Evolutionary conservation across 768 basidiomycete genomes (phyloP), one percentile per base, ranked within the genome.

Genomic region (Exidia glandulosa): DNA sequence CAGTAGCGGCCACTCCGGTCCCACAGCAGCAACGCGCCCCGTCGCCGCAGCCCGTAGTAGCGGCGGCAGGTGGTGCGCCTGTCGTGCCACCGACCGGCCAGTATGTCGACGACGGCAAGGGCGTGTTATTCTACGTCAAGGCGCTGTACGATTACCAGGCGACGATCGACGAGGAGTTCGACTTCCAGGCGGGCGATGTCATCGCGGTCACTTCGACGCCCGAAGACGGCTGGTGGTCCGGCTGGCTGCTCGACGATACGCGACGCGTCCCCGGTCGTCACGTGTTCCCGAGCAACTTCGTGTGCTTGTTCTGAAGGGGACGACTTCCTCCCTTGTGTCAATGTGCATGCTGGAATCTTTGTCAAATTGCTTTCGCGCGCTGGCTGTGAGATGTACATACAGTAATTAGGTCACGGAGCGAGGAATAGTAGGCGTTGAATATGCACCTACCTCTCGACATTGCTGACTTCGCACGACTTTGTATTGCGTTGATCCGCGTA

Each of bases 211-310:
- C 90, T 0, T 80, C 85, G 25, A 95, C 93, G 5, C 93, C 93
- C 3, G 93, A 94, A 66, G 94, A 96, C 66, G 95, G 95, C 1
- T 97, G 95, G 95, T 98, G 94, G 95, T 88, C 85, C 59, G 95
- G 95, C 27, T 86, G 88, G 65, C 71, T 92, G 61, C 73, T 91
- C n/a, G 87, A 90, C 62, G 88, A 90, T 65, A 76, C 77, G 32
- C 74, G 90, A 64, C 76, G 89, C 63, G 80, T 85, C 63, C 76
- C 77, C 16, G 89, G 89, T 32, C 76, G 85, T 59, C 82, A 88
- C 67, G 82, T 90, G 57, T 92, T 93, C 80, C 90, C 89, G 59
- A 91, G 89, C 72, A 92, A 92, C 69, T 92, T 90, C 73, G 89
- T 91, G 48, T 85, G 83, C 68, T 69, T 91, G 69, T 89, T 91